These are phyloP conservation scores for Lepiota venenata DNA, from an alignment of 768 basidiomycete species.

Conservation along the genomic window DNA sequence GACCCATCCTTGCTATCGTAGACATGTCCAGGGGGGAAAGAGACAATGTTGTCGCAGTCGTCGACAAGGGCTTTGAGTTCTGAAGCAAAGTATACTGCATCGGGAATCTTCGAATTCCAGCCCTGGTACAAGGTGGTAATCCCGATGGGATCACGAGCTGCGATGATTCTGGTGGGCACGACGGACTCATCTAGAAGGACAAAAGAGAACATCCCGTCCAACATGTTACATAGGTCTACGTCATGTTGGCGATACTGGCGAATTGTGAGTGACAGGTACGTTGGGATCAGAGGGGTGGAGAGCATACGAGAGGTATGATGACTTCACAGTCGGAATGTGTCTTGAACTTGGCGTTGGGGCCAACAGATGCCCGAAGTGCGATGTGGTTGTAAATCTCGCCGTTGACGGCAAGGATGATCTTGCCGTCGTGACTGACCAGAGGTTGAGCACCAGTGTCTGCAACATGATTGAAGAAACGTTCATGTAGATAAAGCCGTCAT, in stretches of 20 bases:
- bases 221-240: constrained; percentile 68
- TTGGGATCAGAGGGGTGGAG: neutral
- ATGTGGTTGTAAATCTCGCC: constrained; percentile 99
- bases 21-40: constrained; percentile 97
- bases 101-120: constrained; percentile 80
- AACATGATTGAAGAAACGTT: neutral
- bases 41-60: constrained; percentile 91
- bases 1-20: constrained; percentile 83
- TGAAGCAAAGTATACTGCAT: constrained; percentile 87
- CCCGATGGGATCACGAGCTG: constrained; percentile 95
- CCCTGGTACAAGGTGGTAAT: constrained; percentile 99
- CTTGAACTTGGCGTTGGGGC: constrained; percentile 76
- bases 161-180: constrained; percentile 86
- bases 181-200: constrained; percentile 93
- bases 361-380: constrained; percentile 66
- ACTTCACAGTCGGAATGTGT: constrained; percentile 99
- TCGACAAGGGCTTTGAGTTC: constrained; percentile 91
- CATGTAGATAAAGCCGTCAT: neutral
- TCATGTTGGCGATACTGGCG: constrained; percentile 80
- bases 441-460: constrained; percentile 97
- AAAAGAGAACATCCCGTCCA: constrained; percentile 99
- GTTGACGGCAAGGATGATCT: constrained; percentile 86
- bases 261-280: neutral
- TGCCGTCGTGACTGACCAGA: constrained; percentile 81
- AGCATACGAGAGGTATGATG: constrained; percentile 80